Base-by-base conservation (phyloP, 2,329 filamentous ascomycete genomes). In the Fusarium domesticum region DNA sequence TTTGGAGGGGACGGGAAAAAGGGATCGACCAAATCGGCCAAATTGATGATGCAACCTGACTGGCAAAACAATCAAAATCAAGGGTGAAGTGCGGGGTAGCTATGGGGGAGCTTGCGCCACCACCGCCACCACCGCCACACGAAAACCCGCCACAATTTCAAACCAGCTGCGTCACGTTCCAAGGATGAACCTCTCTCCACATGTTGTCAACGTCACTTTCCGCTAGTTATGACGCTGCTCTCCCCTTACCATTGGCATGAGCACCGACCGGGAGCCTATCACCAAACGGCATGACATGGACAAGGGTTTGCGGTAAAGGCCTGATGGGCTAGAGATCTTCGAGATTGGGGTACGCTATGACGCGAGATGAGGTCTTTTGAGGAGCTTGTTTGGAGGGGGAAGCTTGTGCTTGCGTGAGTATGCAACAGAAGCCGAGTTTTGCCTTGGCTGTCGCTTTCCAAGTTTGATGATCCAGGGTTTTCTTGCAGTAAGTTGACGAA, bases 161-260 rank as follows among this genome's bases (percentile, higher is more conserved):
- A 56, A 47, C 54, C 54, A 51, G 45, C 43, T 57, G 38, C 52
- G 51, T 54, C 45, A 53, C 53, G 18, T 34, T 39, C 35, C 38
- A 47, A 40, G 28, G 23, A 42, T 25, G 43, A n/a, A n/a, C 15
- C n/a, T 20, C 37, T 35, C 37, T 47, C 36, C 49, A 54, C 54
- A 34, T 48, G 20, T 59, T 54, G 47, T 55, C 18, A 56, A 59
- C 57, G 57, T 59, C 57, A 59, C 58, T 44, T 25, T 34, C 35
- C 45, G 38, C 37, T 32, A 38, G 44, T 38, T 43, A 59, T 59
- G 57, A 59, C 57, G 57, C 43, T 43, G 48, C 37, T 39, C 45
- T 58, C 25, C 48, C 40, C 42, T 45, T 39, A 37, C 42, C 41
- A 31, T 25, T 15, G 32, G 30, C 30, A 30, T 33, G 30, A 45